Evolutionary conservation across 208 protist genomes (phyloP), one percentile per base, ranked within the genome.

Genomic region (Phytomonas sp.): DNA sequence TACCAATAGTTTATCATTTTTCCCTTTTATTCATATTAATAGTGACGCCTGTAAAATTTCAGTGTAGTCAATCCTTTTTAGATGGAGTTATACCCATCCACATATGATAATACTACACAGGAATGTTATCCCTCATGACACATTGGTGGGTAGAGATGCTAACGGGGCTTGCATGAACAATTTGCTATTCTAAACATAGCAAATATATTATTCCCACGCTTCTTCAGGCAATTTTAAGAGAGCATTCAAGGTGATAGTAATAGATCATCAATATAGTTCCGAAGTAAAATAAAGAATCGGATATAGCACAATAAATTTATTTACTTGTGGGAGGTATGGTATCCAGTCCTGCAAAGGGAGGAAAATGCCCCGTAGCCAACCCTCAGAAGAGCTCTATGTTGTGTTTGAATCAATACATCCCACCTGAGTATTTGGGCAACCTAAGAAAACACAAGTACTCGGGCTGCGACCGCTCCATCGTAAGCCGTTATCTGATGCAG

Each of bases 391-490:
- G 2, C 2, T 56, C 46, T 56, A 23, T 7, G 46, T 56, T 56
- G 23, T 11, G 46, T 56, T 26, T 65, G 51, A 82, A 87, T 62
- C 80, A 90, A 68, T 81, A 85, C 72, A 93, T 96, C 43, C 78
- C 81, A 5, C 82, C 83, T 0, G 33, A 73, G 9, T 89, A 85
- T 43, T 64, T 96, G 53, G 63, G 74, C 6, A 94, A 94, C 68
- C 67, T 96, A 65, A 78, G 79, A 33, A 90, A 81, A 67, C 96
- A 97, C 81, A 89, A 91, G 74, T 95, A 95, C 78, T 74, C 74
- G 1, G 83, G 88, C 11, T 60, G 71, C 2, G 92, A 97, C 76
- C 82, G 72, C 32, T 91, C 84, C 29, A 73, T 97, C 31, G 30
- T 91, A 68, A 87, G 76, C 60, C 75, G 77, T 31, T 89, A 91